Conservation (phyloP, 768 basidiomycete species). For the Tulasnella sp. region DNA sequence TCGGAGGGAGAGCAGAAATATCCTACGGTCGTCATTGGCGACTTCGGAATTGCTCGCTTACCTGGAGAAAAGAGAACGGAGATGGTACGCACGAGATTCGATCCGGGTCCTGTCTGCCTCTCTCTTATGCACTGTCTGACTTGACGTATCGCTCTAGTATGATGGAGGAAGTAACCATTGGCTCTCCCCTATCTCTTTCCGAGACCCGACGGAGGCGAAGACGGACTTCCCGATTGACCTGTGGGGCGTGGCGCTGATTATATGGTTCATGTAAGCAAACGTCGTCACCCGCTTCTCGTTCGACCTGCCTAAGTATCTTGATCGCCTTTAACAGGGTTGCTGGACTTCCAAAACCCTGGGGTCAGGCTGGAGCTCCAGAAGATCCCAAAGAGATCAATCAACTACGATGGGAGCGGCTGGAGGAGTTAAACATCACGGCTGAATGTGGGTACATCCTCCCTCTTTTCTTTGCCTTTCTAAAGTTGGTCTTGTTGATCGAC, state of each 20-base stretch:
- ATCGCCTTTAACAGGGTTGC: neutral
- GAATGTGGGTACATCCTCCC: neutral
- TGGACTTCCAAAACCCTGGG: neutral
- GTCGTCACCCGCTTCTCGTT: neutral
- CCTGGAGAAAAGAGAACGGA: neutral
- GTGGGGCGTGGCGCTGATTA: neutral
- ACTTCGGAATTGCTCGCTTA: neutral
- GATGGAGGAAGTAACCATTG: neutral
- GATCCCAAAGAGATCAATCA: neutral
- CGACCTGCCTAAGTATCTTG: too few relatives aligned
- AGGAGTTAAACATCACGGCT: neutral
- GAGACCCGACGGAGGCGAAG: neutral
- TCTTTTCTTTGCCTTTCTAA: neutral
- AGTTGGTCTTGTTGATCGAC: neutral
- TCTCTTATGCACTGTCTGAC: neutral
- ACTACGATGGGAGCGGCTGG: neutral
- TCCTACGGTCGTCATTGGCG: neutral
- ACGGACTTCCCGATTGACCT: neutral
- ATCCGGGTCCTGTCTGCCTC: neutral
- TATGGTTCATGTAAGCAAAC: neutral
- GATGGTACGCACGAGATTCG: too few relatives aligned
- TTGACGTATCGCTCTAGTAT: neutral
- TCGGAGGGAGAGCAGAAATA: neutral
- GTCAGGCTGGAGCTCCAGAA: neutral
- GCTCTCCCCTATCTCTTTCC: neutral